Base-by-base conservation (phyloP, 2,329 filamentous ascomycete species). In the Xylariaceae sp. region DNA sequence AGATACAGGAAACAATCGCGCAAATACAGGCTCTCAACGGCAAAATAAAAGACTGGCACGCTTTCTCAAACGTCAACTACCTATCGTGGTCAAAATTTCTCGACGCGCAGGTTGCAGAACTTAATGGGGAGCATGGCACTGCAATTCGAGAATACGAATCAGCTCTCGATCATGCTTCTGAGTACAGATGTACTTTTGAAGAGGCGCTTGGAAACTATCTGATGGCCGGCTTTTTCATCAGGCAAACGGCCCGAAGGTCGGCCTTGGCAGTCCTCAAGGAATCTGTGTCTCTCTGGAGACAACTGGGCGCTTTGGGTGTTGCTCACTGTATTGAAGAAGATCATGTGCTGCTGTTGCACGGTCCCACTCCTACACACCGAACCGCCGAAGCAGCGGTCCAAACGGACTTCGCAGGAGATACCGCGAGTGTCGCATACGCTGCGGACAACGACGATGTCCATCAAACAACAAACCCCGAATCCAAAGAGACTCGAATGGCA, bases 201-300 rank as follows among this genome's bases (percentile, higher is more conserved):
- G 85, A 90, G 62, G 86, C 83, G 0, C 71, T 89, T 2, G 79
- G 81, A 14, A 85, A 86, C 58, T 86, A 88, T 59, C 70, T 90
- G 22, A 85, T 90, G 69, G 85, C 82, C 2, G 84, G 84, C 8
- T 83, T 82, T 59, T 80, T 89, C 50, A 71, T 87, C 42, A 74
- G 86, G 12, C 74, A 77, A 50, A 76, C 77, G 11, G 82, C 85
- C 3, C 74, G 80, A 32, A 71, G 87, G 49, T 83, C 85, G 27
- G 87, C 86, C 21, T 77, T 83, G 42, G 76, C 81, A n/a, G 77
- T 84, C 1, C 67, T 91, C 14, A 75, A 78, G 23, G 86, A 90
- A 50, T 78, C 82, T 3, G 73, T 88, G 16, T 75, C 77, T 2
- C 72, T 87, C 2, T 91, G 85, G 64, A 75, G 84, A 34, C 79